Evolutionary conservation across 352 stramenopile genomes (phyloP).

Genomic region (Globisporangium nunn): DNA sequence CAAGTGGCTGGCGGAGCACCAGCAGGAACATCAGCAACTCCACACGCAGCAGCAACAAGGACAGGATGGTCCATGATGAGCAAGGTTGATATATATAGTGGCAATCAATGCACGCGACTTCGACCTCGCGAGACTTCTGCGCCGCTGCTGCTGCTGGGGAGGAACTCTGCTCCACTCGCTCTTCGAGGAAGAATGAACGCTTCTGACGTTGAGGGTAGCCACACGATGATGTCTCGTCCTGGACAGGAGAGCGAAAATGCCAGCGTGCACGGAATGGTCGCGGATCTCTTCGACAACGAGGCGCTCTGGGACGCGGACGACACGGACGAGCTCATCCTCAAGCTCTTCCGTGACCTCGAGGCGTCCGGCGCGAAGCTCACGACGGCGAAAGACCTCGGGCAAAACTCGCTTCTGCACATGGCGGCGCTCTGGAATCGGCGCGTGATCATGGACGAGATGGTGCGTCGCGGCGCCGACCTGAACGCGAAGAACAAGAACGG

Average conservation of each 20-base stretch:
- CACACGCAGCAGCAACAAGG: too few relatives aligned
- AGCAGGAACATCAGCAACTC: too few relatives aligned
- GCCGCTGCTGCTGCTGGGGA: neutral
- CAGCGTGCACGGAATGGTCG: neutral
- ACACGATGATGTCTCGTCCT: neutral
- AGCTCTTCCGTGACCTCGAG: constrained; percentile 33
- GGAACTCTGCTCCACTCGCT: neutral
- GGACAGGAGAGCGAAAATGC: neutral
- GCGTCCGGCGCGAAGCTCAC: constrained; percentile 14
- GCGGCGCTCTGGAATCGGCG: constrained; percentile 47
- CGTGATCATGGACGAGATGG: constrained; percentile 38
- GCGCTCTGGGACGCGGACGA: constrained; percentile 50
- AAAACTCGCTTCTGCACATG: constrained; percentile 42
- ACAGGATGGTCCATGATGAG: too few relatives aligned
- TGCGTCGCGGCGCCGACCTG: constrained; percentile 31
- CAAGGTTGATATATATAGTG: too few relatives aligned
- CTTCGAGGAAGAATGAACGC: neutral
- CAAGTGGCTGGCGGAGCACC: too few relatives aligned
- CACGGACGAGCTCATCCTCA: constrained; percentile 38
- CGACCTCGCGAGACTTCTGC: too few relatives aligned
- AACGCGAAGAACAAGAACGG: constrained; percentile 42
- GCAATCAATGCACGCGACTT: too few relatives aligned
- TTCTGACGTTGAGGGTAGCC: neutral
- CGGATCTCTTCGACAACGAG: constrained; percentile 52
- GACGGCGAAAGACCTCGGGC: constrained; percentile 26